These are phyloP conservation scores for Venturiaceae sp. DNA, from an alignment of 2,329 filamentous ascomycete genomes.

Conservation along the genomic window DNA sequence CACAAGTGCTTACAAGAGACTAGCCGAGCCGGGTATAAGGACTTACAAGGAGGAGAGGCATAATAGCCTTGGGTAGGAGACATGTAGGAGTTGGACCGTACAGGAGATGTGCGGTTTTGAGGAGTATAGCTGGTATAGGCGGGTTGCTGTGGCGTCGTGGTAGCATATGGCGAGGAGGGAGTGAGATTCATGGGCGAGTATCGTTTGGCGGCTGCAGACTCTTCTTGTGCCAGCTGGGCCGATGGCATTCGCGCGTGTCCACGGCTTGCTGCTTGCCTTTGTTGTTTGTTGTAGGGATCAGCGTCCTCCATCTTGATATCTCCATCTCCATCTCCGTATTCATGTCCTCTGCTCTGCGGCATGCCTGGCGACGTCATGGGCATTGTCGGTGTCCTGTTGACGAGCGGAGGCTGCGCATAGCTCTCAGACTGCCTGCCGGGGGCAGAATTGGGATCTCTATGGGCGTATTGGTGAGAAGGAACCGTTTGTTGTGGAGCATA, in stretches of 20 bases:
- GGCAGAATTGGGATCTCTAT: slow-evolving; percentile 14
- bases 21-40: slow-evolving; percentile 8
- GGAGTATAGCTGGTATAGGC: slow-evolving; percentile 32
- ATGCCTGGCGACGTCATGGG: slow-evolving; percentile 24
- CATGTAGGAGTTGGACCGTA: slow-evolving; percentile 51
- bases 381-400: slow-evolving; percentile 26
- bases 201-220: slow-evolving; percentile 75
- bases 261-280: slow-evolving; percentile 72
- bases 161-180: slow-evolving; percentile 66
- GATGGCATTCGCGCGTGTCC: slow-evolving; percentile 68
- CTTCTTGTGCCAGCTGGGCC: slow-evolving; percentile 63
- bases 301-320: slow-evolving; percentile 68
- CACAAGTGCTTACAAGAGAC: slow-evolving; percentile 13
- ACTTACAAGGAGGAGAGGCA: slow-evolving; percentile 35
- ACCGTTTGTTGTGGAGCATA: slow-evolving; percentile 9
- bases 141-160: slow-evolving; percentile 44
- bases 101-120: slow-evolving; percentile 67
- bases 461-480: slow-evolving; percentile 10
- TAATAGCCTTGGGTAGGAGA: slow-evolving; percentile 49
- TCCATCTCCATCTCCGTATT: slow-evolving; percentile 30
- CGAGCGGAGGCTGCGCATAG: slow-evolving; percentile 19
- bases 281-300: slow-evolving; percentile 58
- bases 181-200: slow-evolving; percentile 97
- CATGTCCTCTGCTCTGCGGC: slow-evolving; percentile 19
- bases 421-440: slow-evolving; percentile 18